A percentile compares a stretch with the other conserved stretches of the same genome.
Conservation (phyloP, 2,329 filamentous ascomycete genomes). For the Colletotrichum euphorbiae region DNA sequence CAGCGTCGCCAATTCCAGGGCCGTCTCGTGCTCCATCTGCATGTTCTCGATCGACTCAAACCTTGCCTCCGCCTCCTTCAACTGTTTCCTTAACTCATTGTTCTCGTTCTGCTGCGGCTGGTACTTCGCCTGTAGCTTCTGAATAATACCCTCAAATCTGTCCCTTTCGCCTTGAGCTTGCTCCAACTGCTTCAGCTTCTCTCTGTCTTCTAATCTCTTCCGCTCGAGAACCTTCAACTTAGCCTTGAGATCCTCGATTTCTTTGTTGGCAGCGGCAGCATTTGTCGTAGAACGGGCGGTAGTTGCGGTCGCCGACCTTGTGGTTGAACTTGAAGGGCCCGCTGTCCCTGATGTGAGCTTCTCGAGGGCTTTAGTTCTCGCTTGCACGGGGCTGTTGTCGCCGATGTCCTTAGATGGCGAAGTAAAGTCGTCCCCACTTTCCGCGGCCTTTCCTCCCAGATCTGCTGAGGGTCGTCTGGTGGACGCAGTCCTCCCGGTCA, state of each 20-base stretch:
- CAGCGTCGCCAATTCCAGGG: conserved; percentile 86
- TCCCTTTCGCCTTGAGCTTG: conserved; percentile 81
- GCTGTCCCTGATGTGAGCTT: conserved; percentile 57
- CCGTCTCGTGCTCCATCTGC: conserved; percentile 86
- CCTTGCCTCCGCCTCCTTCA: conserved; percentile 80
- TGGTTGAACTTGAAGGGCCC: conserved; percentile 47
- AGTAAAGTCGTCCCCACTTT: conserved; percentile 50
- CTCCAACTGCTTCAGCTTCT: conserved; percentile 83
- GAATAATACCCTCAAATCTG: conserved; percentile 85
- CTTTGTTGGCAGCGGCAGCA: conserved; percentile 66
- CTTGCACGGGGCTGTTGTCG: conserved; percentile 64
- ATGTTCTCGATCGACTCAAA: conserved; percentile 77
- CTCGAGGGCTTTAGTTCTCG: conserved; percentile 64
- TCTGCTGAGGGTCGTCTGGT: conserved; percentile 61
- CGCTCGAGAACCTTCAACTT: conserved; percentile 90
- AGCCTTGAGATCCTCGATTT: conserved; percentile 88
- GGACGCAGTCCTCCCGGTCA: conserved; percentile 50
- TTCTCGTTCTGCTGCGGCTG: conserved; percentile 87
- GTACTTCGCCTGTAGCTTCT: conserved; percentile 90
- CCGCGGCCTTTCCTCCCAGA: conserved; percentile 55
- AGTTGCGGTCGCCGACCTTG: conserved; percentile 44
- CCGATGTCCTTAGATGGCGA: conserved; percentile 65
- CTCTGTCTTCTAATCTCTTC: conserved; percentile 85
- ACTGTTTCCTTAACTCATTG: conserved; percentile 77
- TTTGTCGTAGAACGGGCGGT: conserved; percentile 51